Base-by-base conservation (phyloP, 805 yeast species). In the Candida sonorensis region DNA sequence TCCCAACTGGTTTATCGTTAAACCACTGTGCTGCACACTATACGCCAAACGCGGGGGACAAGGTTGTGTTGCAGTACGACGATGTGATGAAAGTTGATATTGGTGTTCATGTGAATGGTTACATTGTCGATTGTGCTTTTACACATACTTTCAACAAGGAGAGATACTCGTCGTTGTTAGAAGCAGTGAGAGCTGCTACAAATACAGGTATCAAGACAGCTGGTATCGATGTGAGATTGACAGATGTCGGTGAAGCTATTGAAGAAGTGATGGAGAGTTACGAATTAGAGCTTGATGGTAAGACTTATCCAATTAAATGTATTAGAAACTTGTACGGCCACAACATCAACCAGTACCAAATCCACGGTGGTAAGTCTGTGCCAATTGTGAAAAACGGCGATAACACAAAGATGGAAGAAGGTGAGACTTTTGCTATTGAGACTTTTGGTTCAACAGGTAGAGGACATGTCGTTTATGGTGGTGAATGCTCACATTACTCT, bases 241-340 rank as follows among this genome's bases (percentile, higher is more conserved):
- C 94, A 29, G 98, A 92, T 53, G 83, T 92, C 44, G 98, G 98
- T 35, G 97, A 81, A 39, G 92, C 94, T 5, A 77, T 92, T 38
- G 96, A 92, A 59, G 98, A 92, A 31, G 92, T 83, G 27, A 92
- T 92, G 98, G 97, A 92, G 61, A 78, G 92, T 24, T 83, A 88
- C 59, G 98, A 92, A 59, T 74, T 90, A 38, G 97, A 90, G 58
- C 64, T 88, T 21, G 76, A 86, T 51, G 97, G 97, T 17, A 79
- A 85, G 51, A 69, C 78, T 0, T 76, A 74, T 54, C 96, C 88
- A 5, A 76, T 92, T 46, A 87, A 85, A 55, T 78, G 92, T 43
- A 88, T 94, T 50, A 72, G 94, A 46, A 92, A 92, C 62, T 72
- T 92, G 55, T 82, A 86, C 58, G 99, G 99, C 23, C 99, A 92